phyloP scores from a whole-genome alignment of 495 filamentous ascomycete species.

The Diplogelasinospora grovesii region DNA sequence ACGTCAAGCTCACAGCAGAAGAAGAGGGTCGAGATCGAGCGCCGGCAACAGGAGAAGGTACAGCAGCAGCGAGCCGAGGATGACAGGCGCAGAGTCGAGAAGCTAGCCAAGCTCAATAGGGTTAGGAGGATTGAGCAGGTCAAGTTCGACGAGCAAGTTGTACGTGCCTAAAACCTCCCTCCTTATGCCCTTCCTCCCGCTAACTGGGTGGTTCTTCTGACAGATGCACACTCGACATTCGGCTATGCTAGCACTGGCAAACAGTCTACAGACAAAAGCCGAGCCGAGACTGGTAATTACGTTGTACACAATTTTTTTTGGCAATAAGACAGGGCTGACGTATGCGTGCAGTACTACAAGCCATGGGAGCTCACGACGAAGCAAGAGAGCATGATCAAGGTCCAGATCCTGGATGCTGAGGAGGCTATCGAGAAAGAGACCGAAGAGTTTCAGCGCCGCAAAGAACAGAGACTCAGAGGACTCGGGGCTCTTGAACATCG shows the following conservation, averaged over 20 bases:
- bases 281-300: conserved; percentile 66
- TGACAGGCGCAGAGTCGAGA: conserved; percentile 58
- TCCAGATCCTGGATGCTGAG: conserved; percentile 41
- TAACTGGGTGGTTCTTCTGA: conserved; percentile 19
- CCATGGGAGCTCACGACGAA: conserved; percentile 68
- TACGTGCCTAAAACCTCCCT: conserved; percentile 34
- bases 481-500: conserved; percentile 24
- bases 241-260: conserved; percentile 64
- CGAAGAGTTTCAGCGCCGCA: conserved; percentile 35
- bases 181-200: background rate
- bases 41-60: conserved; percentile 76
- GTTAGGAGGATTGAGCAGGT: conserved; percentile 63
- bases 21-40: conserved; percentile 82
- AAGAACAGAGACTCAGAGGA: conserved; percentile 22
- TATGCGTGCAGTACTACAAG: conserved; percentile 66
- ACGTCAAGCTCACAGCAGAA: conserved; percentile 58
- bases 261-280: conserved; percentile 65
- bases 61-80: conserved; percentile 61
- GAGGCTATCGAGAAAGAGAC: conserved; percentile 38
- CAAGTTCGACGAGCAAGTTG: conserved; percentile 71
- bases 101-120: conserved; percentile 52
- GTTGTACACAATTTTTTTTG: background rate
- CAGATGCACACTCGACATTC: conserved; percentile 78
- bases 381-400: conserved; percentile 40
- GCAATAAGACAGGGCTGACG: conserved; percentile 5